A percentile compares a stretch with the other conserved stretches of the same genome.
Evolutionary conservation across 2,329 filamentous ascomycete genomes (phyloP).

Genomic region (Colletotrichum graminicola): DNA sequence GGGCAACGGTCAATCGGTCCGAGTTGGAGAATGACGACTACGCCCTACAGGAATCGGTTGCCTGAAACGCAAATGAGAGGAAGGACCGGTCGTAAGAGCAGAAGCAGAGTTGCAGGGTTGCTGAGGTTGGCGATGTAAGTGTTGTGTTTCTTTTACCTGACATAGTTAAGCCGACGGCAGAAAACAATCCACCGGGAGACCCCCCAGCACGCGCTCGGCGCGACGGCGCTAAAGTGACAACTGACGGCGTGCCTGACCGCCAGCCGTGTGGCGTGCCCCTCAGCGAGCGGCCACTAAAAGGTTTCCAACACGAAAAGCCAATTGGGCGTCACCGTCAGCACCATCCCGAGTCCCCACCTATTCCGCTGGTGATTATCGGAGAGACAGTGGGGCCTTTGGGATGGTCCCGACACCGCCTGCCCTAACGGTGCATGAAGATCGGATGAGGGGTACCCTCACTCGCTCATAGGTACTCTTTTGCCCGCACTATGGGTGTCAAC

Average conservation of each 20-base stretch:
- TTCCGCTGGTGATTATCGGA: conserved; percentile 2
- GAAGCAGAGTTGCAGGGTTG: conserved; percentile 2
- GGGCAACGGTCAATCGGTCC: conserved; percentile 1
- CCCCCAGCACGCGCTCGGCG: conserved; percentile 13
- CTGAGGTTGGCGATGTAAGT: conserved; percentile 28
- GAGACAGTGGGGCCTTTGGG: neutral
- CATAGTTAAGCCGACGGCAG: conserved; percentile 40
- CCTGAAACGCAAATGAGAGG: neutral
- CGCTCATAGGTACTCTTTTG: conserved; percentile 8
- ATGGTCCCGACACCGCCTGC: conserved; percentile 28
- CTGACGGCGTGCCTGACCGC: conserved; percentile 14
- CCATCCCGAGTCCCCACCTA: conserved; percentile 23
- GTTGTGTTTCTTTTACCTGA: conserved; percentile 40
- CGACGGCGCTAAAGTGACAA: conserved; percentile 18
- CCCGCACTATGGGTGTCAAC: conserved; percentile 20
- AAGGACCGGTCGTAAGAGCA: neutral
- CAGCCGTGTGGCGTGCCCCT: conserved; percentile 5
- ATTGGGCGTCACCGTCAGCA: conserved; percentile 6
- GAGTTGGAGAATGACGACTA: neutral
- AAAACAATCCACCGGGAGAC: conserved; percentile 24
- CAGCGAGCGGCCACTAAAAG: conserved; percentile 22
- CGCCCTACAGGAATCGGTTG: neutral
- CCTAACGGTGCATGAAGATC: conserved; percentile 25
- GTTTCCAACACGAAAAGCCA: neutral
- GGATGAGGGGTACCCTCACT: conserved; percentile 34